These are phyloP conservation scores for Torrubiellomyces zombiae DNA, from an alignment of 2,329 filamentous ascomycete species.

Conservation along the genomic window DNA sequence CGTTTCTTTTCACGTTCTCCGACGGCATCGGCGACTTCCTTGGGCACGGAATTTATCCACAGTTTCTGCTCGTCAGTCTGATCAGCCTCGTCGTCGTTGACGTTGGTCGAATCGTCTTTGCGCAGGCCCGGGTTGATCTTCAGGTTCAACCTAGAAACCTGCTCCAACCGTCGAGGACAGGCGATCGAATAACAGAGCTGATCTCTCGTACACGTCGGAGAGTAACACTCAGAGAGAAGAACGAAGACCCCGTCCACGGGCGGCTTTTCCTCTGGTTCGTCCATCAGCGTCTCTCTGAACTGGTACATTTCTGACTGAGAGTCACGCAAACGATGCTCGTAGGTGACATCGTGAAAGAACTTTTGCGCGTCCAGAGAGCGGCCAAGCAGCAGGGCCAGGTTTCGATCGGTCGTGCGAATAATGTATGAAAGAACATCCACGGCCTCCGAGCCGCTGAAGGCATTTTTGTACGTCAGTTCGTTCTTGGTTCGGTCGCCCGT, in stretches of 20 bases:
- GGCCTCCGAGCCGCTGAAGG: constrained; percentile 88
- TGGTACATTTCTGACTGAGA: constrained; percentile 93
- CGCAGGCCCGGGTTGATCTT: constrained; percentile 82
- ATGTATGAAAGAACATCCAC: constrained; percentile 94
- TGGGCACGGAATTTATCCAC: constrained; percentile 97
- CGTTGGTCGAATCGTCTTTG: constrained; percentile 35
- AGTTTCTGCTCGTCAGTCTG: constrained; percentile 92
- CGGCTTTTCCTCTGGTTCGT: constrained; percentile 55
- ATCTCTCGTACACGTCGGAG: constrained; percentile 88
- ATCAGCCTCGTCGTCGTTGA: constrained; percentile 65
- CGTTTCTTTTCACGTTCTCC: constrained; percentile 89
- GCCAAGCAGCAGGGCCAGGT: constrained; percentile 78
- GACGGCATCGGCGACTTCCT: constrained; percentile 82
- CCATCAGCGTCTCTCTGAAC: constrained; percentile 83
- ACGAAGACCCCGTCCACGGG: constrained; percentile 92
- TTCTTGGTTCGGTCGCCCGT: constrained; percentile 88
- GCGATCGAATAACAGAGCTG: constrained; percentile 96
- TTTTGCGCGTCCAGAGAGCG: constrained; percentile 92
- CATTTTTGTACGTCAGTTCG: constrained; percentile 90
- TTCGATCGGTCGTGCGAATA: constrained; percentile 91
- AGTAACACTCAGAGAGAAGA: constrained; percentile 91
- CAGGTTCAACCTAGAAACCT: constrained; percentile 84
- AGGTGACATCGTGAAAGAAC: constrained; percentile 98
- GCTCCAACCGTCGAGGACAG: constrained; percentile 81
- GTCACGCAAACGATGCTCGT: constrained; percentile 87